Evolutionary conservation across 441 rosid species (phyloP).

Genomic region (Pelargonium australe): DNA sequence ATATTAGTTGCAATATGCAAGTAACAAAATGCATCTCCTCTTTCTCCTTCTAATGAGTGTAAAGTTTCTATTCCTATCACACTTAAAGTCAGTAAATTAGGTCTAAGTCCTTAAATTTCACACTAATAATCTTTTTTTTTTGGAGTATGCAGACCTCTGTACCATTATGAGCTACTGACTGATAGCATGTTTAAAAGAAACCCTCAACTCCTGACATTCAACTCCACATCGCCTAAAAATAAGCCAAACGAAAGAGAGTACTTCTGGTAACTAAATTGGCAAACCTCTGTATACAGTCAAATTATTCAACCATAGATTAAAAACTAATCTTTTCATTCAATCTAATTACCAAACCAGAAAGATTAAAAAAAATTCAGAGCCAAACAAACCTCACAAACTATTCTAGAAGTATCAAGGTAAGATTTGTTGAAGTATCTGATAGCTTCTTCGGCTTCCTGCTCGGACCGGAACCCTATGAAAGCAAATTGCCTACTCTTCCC

Average conservation of each 20-base stretch:
- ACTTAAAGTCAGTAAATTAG: background rate
- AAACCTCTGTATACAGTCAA: background rate
- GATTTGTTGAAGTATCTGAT: conserved; percentile 67
- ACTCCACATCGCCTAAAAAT: background rate
- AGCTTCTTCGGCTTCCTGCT: conserved; percentile 72
- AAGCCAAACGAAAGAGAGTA: background rate
- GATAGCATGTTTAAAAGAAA: background rate
- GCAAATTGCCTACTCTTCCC: conserved; percentile 86
- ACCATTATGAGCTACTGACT: background rate
- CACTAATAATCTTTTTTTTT: background rate
- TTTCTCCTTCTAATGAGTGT: background rate
- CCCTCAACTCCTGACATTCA: background rate
- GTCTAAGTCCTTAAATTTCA: background rate
- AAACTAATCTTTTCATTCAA: background rate
- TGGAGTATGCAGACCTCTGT: background rate
- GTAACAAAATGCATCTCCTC: background rate
- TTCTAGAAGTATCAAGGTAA: conserved; percentile 56
- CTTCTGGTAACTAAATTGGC: no score
- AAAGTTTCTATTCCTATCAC: background rate
- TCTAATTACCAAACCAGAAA: background rate
- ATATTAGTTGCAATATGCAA: background rate
- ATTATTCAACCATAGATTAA: background rate
- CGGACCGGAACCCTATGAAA: conserved; percentile 75
- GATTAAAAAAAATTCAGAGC: background rate
- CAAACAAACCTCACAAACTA: conserved; percentile 62